Base-by-base conservation (phyloP, 768 basidiomycete genomes). In the Suillus paluster region DNA sequence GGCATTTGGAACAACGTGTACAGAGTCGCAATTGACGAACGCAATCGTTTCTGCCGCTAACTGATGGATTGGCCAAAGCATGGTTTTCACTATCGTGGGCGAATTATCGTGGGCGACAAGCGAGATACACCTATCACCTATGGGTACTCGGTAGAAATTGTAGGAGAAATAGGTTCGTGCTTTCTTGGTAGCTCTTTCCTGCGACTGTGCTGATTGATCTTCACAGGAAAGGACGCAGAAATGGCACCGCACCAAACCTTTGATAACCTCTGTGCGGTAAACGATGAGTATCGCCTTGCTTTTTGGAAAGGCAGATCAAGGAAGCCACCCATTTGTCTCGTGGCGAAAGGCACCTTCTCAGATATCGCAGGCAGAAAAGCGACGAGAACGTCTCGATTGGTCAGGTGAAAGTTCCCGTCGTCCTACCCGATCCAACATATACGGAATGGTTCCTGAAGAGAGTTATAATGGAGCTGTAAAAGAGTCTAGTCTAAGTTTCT, bases 371-470 rank as follows among this genome's bases (percentile, higher is more conserved):
- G 27, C 46, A 62, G 64, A 56, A 46, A 49, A 34, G 46, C 15
- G 45, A 60, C 7, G 27, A 30, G 34, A 42, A 36, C 2, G 21
- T 34, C 9, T 48, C 57, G 19, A 58, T 50, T 34, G 48, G 46
- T 25, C 62, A 63, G 25, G 57, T 56, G 44, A 60, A 65, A 39
- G 55, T 65, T 19, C 64, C 64, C 1, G 46, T 53, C 7, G 52
- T 65, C 5, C 42, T 63, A 17, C 44, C 44, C 23, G 62, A 63
- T n/a, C 5, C 23, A 19, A 17, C 14, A 5, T n/a, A 52, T n/a
- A 36, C 44, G 27, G 45, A 59, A n/a, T 65, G 64, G 64, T 27
- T 65, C 45, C 33, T 46, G 21, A 55, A 54, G 17, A 57, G 42
- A 27, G 46, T 63, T 12, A 41, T 54, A 23, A 7, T 21, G 14